Evolutionary conservation across 2,329 filamentous ascomycete genomes (phyloP).

Genomic region (Ophioceras dolichostomum): DNA sequence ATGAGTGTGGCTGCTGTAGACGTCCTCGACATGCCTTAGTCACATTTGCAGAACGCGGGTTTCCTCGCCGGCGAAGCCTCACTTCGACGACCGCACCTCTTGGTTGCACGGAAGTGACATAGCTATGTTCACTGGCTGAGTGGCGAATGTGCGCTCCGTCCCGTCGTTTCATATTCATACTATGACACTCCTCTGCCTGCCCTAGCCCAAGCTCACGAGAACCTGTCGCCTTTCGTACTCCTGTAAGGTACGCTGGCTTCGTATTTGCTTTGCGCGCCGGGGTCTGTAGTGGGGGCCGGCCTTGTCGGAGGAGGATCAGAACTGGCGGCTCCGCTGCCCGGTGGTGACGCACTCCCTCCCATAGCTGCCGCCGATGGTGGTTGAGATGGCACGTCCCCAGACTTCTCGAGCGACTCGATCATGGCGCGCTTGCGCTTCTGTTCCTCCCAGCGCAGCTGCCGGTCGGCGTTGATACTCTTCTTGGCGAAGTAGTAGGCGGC

Average conservation of each 20-base stretch:
- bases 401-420: conserved; percentile 41
- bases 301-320: conserved; percentile 75
- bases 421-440: conserved; percentile 50
- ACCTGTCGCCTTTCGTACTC: conserved; percentile 76
- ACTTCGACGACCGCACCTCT: too few relatives aligned
- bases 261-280: conserved; percentile 75
- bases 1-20: too few relatives aligned
- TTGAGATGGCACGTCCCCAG: conserved; percentile 21
- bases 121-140: too few relatives aligned
- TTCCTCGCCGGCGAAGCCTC: too few relatives aligned
- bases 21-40: too few relatives aligned
- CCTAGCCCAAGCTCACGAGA: too few relatives aligned
- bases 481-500: conserved; percentile 96
- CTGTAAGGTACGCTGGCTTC: conserved; percentile 66
- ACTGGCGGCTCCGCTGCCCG: conserved; percentile 30
- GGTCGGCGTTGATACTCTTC: conserved; percentile 83
- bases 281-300: conserved; percentile 63
- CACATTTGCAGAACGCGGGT: too few relatives aligned
- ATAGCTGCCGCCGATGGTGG: conserved; percentile 21
- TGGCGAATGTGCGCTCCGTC: too few relatives aligned
- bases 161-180: too few relatives aligned
- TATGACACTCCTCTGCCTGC: too few relatives aligned
- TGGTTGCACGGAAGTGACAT: too few relatives aligned
- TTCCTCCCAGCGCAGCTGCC: conserved; percentile 57
- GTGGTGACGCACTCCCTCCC: conserved; percentile 15